phyloP scores from a whole-genome alignment of 331 rosid species.

The Quercus tomentella region DNA sequence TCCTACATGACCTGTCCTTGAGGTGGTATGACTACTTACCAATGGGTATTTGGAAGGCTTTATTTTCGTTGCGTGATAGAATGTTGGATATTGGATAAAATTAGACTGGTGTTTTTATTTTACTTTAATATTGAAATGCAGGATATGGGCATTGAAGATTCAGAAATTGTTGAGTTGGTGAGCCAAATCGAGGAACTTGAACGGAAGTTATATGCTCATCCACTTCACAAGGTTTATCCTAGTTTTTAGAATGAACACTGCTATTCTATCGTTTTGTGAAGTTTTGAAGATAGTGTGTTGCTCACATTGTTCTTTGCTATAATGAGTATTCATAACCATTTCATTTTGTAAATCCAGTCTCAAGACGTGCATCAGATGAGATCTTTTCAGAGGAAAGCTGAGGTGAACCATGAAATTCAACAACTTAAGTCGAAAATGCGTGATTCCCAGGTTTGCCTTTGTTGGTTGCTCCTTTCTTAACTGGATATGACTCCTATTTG shows the following conservation, averaged over 20 bases:
- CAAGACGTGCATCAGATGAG: conserved; percentile 81
- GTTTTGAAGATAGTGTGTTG: background rate
- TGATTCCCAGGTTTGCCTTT: conserved; percentile 77
- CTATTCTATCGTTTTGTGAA: background rate
- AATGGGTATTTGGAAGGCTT: background rate
- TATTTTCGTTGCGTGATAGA: background rate
- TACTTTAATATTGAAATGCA: conserved; percentile 28
- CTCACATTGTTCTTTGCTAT: conserved; percentile 10
- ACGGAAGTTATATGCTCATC: conserved; percentile 70
- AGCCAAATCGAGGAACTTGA: conserved; percentile 81
- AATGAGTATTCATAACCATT: conserved; percentile 12
- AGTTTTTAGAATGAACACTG: conserved; percentile 1
- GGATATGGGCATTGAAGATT: conserved; percentile 89
- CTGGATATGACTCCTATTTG: background rate
- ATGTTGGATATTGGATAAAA: background rate
- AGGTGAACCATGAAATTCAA: conserved; percentile 91
- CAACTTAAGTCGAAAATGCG: conserved; percentile 89
- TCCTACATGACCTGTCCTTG: background rate
- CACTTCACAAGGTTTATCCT: conserved; percentile 78
- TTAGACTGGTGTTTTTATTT: background rate
- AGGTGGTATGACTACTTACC: background rate
- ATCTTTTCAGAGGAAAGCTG: conserved; percentile 94
- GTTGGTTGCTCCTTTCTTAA: conserved; percentile 10
- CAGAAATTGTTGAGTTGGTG: conserved; percentile 72
- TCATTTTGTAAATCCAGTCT: conserved; percentile 40